These are phyloP conservation scores for Metschnikowia anglica DNA, from an alignment of 805 yeast species.

Conservation along the genomic window DNA sequence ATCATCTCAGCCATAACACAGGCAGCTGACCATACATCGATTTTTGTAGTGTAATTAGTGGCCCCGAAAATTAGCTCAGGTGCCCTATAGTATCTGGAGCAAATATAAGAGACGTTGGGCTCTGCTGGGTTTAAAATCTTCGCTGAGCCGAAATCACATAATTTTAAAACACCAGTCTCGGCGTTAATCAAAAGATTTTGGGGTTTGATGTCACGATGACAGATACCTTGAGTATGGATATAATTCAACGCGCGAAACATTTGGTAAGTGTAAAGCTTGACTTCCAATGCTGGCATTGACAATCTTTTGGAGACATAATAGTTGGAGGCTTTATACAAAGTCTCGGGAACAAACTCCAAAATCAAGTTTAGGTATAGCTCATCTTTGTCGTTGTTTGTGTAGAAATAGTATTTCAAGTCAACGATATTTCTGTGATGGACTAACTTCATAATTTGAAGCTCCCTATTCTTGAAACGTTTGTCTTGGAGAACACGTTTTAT, in stretches of 20 bases:
- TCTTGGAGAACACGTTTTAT: conserved; percentile 96
- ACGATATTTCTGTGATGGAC: conserved; percentile 86
- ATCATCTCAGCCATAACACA: conserved; percentile 97
- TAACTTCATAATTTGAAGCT: conserved; percentile 90
- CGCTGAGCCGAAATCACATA: conserved; percentile 97
- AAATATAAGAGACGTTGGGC: conserved; percentile 93
- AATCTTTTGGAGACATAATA: conserved; percentile 71
- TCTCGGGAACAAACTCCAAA: conserved; percentile 93
- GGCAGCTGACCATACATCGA: conserved; percentile 96
- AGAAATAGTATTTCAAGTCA: conserved; percentile 82
- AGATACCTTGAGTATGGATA: conserved; percentile 74
- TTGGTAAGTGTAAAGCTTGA: conserved; percentile 80
- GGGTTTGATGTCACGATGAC: conserved; percentile 93
- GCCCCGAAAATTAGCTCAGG: conserved; percentile 98
- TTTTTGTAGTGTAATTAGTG: conserved; percentile 91
- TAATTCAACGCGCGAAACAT: conserved; percentile 74
- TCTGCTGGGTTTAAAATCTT: conserved; percentile 85
- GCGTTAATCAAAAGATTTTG: conserved; percentile 89
- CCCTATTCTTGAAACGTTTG: conserved; percentile 90
- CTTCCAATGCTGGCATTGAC: conserved; percentile 86
- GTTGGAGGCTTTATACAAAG: conserved; percentile 85
- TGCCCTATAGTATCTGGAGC: conserved; percentile 95
- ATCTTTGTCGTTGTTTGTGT: conserved; percentile 66
- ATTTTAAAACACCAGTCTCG: conserved; percentile 74
- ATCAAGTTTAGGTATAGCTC: conserved; percentile 87